A percentile compares a stretch with the other conserved stretches of the same genome.
Evolutionary conservation across 495 filamentous ascomycete species (phyloP).

Genomic region (Pyronema domesticum): DNA sequence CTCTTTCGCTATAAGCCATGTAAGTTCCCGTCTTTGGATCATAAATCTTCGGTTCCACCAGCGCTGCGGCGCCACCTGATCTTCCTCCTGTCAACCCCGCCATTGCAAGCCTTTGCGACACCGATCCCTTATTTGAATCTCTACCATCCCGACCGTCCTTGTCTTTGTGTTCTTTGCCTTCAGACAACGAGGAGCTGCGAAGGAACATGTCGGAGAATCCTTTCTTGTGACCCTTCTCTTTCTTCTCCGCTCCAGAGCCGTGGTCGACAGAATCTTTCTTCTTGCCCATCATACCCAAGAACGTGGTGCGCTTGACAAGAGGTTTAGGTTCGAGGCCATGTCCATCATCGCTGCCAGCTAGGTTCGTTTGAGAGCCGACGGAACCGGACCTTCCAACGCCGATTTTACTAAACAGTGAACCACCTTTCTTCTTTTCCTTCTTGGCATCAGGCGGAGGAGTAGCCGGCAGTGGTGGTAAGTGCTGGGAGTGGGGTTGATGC

Average conservation of each 20-base stretch:
- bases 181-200: not conserved
- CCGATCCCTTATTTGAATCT: not conserved
- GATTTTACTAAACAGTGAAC: too few species aligned
- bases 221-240: slow-evolving; percentile 4
- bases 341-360: too few species aligned
- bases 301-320: too few species aligned
- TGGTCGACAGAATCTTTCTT: too few species aligned
- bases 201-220: slow-evolving; percentile 4
- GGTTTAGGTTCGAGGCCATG: too few species aligned
- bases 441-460: too few species aligned
- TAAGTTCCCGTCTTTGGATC: slow-evolving; percentile 3
- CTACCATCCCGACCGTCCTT: not conserved
- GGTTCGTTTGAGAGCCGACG: too few species aligned
- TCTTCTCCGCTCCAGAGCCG: not conserved
- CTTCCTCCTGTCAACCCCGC: not conserved
- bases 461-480: too few species aligned
- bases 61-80: not conserved
- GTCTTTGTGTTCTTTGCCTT: not conserved
- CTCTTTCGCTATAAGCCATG: not conserved
- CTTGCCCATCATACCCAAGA: too few species aligned
- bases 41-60: slow-evolving; percentile 6
- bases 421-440: too few species aligned
- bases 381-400: too few species aligned
- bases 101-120: not conserved
- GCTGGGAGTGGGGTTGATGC: too few species aligned